Conservation (phyloP, 2,329 filamentous ascomycete species). For the Huntiella savannae region DNA sequence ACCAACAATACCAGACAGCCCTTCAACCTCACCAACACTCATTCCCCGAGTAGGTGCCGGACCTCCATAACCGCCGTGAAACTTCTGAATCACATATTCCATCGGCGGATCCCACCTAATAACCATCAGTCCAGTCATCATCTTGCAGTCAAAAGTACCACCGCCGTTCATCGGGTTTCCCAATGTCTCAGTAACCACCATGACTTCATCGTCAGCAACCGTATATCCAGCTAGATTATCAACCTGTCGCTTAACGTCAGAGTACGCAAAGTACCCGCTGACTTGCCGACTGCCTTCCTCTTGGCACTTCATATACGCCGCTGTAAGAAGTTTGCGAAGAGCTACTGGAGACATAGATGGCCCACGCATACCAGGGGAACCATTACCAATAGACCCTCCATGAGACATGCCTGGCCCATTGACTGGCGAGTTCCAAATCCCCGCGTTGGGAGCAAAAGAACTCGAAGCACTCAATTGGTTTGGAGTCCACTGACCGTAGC, state of each 20-base stretch:
- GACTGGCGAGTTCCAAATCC: not conserved
- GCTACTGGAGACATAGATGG: constrained; percentile 23
- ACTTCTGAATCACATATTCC: constrained; percentile 4
- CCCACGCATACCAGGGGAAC: not conserved
- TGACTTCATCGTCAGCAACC: constrained; percentile 42
- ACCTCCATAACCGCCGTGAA: not conserved
- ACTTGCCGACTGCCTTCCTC: constrained; percentile 20
- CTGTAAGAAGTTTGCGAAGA: constrained; percentile 56
- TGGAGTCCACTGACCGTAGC: not conserved
- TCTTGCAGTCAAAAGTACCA: constrained; percentile 59
- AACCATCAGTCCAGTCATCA: constrained; percentile 22
- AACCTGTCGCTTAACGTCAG: constrained; percentile 45
- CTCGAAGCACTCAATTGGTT: too few species aligned
- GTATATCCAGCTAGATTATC: constrained; percentile 29
- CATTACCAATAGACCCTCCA: not conserved
- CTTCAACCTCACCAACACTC: too few species aligned
- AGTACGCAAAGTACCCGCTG: constrained; percentile 48
- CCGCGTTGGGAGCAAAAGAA: not conserved
- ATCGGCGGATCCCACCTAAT: constrained; percentile 28
- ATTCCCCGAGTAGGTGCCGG: not conserved
- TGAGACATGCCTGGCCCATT: not conserved
- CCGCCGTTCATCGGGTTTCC: constrained; percentile 74
- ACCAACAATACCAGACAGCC: not conserved
- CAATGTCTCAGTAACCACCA: constrained; percentile 78
- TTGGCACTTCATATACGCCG: constrained; percentile 50